Conservation (phyloP, 805 yeast species). For the Pichia eremophila region DNA sequence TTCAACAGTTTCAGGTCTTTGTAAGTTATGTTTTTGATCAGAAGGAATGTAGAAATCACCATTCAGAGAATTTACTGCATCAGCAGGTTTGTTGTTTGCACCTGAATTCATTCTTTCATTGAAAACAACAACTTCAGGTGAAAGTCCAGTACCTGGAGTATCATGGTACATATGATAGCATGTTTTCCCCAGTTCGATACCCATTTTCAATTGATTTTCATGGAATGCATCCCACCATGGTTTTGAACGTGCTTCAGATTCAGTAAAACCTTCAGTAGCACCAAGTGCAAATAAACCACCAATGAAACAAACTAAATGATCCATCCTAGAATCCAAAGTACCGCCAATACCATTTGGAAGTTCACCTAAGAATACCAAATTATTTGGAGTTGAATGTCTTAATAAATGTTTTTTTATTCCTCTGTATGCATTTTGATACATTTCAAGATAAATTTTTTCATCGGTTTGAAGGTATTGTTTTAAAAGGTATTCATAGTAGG, state of each 20-base stretch:
- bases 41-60: slow-evolving; percentile 50
- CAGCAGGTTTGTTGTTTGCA: background rate
- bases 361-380: slow-evolving; percentile 68
- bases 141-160: slow-evolving; percentile 59
- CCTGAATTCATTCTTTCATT: slow-evolving; percentile 25
- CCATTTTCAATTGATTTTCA: slow-evolving; percentile 59
- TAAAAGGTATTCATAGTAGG: slow-evolving; percentile 81
- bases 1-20: slow-evolving; percentile 92
- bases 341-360: slow-evolving; percentile 59
- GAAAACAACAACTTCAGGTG: slow-evolving; percentile 87
- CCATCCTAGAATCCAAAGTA: slow-evolving; percentile 65
- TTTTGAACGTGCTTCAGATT: slow-evolving; percentile 43
- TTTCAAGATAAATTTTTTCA: slow-evolving; percentile 55
- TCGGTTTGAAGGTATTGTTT: slow-evolving; percentile 79
- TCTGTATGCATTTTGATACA: slow-evolving; percentile 68
- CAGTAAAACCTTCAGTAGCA: slow-evolving; percentile 67
- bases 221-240: slow-evolving; percentile 48
- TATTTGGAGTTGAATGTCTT: slow-evolving; percentile 49
- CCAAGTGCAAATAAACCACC: slow-evolving; percentile 87
- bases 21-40: slow-evolving; percentile 72
- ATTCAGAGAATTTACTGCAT: background rate
- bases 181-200: slow-evolving; percentile 64
- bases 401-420: slow-evolving; percentile 69
- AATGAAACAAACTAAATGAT: slow-evolving; percentile 84
- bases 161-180: slow-evolving; percentile 81